Base-by-base conservation (phyloP, 129 eudicot genomes). In the Helichrysum umbraculigerum region DNA sequence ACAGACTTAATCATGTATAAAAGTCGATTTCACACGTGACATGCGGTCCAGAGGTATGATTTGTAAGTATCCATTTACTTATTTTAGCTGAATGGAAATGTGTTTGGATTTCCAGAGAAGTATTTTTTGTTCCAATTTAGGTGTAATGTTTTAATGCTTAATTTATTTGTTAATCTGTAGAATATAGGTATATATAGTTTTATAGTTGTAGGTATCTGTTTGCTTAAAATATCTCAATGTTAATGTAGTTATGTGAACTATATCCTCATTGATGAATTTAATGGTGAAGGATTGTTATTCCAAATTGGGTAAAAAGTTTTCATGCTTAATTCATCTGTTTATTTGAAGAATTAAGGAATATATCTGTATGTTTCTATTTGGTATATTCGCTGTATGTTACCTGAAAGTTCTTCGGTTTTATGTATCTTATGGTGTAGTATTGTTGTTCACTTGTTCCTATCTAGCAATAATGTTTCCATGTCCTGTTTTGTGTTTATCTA, bases 21-120 rank as follows among this genome's bases (percentile, higher is more conserved):
- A n/a, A n/a, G n/a, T 56, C 62, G 20, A 54, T 7, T 47, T 73
- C 16, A 81, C 66, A 14, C 65, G 19, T 47, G 11, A 74, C 81
- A 69, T 73, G 83, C 81, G 32, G 67, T 70, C 75, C 4, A 11
- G 59, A 85, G 83, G 86, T 81, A 68, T 72, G 61, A 63, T 78
- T 51, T 42, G 10, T 42, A 6, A 6, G 50, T 42, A 4, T 42
- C 50, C 10, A 42, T 42, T 42, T 2, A 17, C 25, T 56, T 56
- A 5, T 16, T 56, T 56, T 56, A 42, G 50, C 62, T 56, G 62
- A 56, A 56, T 56, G 19, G 6, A 56, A 19, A 4, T 56, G 61
- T 56, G 10, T n/a, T 56, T 0, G 25, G 21, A 15, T 16, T 11
- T n/a, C n/a, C n/a, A n/a, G n/a, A n/a, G 1, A 11, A 12, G 1